Conservation (phyloP, 805 yeast species). For the Brettanomyces nanus region DNA sequence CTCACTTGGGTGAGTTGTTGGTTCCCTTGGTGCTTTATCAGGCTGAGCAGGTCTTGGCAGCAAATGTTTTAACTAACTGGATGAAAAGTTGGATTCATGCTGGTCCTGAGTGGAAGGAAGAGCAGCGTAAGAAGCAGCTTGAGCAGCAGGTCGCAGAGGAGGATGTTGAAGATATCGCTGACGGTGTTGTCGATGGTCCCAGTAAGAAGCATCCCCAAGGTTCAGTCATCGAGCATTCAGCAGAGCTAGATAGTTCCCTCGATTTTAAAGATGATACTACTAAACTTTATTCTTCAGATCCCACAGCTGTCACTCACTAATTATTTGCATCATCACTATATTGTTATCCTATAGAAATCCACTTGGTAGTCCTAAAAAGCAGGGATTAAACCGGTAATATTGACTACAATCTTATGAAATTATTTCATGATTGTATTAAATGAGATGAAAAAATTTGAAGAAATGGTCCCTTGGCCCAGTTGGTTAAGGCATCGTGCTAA, state of each 20-base stretch:
- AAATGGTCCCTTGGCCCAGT: slow-evolving; percentile 4
- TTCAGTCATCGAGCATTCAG: not conserved
- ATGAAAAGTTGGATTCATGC: slow-evolving; percentile 63
- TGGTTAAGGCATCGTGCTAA: slow-evolving; percentile 29
- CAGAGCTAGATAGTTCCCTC: slow-evolving; percentile 1
- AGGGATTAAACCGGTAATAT: no score
- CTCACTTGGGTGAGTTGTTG: slow-evolving; percentile 58
- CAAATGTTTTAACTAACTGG: slow-evolving; percentile 58
- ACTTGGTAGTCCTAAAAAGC: no score
- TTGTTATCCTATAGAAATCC: no score
- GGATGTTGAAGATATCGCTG: slow-evolving; percentile 1
- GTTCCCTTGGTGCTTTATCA: slow-evolving; percentile 84
- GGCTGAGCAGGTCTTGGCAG: slow-evolving; percentile 78
- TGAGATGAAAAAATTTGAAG: no score
- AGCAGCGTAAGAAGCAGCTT: slow-evolving; percentile 1
- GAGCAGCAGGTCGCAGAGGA: not conserved
- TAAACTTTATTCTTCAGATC: not conserved
- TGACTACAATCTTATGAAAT: no score
- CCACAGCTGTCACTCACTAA: no score
- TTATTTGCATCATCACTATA: no score
- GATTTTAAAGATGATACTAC: not conserved
- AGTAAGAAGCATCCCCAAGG: not conserved
- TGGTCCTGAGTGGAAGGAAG: slow-evolving; percentile 15
- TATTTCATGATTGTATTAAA: no score
- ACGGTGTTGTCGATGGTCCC: not conserved